A percentile compares a stretch with the other conserved stretches of the same genome.
Conservation (phyloP, 1,139 yeast genomes). For the Suhomyces anneliseae region DNA sequence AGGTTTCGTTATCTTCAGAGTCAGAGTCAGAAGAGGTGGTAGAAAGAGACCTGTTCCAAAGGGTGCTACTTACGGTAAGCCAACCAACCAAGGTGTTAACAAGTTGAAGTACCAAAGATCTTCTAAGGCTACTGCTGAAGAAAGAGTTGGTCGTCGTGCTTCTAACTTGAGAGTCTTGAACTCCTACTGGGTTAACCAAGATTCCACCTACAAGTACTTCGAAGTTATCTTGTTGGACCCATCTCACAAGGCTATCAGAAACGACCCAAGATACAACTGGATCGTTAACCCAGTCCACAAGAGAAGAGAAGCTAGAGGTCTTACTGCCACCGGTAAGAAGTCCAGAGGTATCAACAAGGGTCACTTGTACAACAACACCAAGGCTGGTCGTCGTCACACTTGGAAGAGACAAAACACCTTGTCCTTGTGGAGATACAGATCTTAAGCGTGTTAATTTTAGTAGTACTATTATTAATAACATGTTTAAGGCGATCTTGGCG, state of each 20-base stretch:
- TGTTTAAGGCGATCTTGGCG: slow-evolving; percentile 1
- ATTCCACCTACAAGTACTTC: slow-evolving; percentile 98
- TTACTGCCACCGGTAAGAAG: slow-evolving; percentile 97
- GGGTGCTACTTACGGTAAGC: slow-evolving; percentile 99
- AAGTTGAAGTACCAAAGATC: slow-evolving; percentile 99
- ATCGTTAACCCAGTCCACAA: slow-evolving; percentile 99
- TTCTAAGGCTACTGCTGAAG: slow-evolving; percentile 97
- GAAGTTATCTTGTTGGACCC: slow-evolving; percentile 98
- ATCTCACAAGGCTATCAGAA: slow-evolving; percentile 97
- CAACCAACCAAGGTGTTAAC: slow-evolving; percentile 99
- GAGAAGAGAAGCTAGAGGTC: slow-evolving; percentile 99
- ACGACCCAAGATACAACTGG: slow-evolving; percentile 99
- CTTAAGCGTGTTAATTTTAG: slow-evolving; percentile 42
- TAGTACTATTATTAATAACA: slow-evolving; percentile 7
- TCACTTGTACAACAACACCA: slow-evolving; percentile 97
- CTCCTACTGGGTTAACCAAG: slow-evolving; percentile 99
- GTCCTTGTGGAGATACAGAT: slow-evolving; percentile 99
- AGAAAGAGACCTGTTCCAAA: slow-evolving; percentile 99
- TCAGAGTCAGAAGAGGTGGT: slow-evolving; percentile 99
- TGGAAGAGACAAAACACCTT: slow-evolving; percentile 99
- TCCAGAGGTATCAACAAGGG: slow-evolving; percentile 99
- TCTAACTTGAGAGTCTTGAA: slow-evolving; percentile 98
- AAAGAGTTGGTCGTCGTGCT: slow-evolving; percentile 99
- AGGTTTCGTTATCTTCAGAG: slow-evolving; percentile 97
- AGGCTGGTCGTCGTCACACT: slow-evolving; percentile 98